Percentiles rank a stretch among this genome's conserved stretches.
These are phyloP conservation scores for Secale cereale DNA, from an alignment of 176 grass and related monocot genomes.

Conservation along the genomic window DNA sequence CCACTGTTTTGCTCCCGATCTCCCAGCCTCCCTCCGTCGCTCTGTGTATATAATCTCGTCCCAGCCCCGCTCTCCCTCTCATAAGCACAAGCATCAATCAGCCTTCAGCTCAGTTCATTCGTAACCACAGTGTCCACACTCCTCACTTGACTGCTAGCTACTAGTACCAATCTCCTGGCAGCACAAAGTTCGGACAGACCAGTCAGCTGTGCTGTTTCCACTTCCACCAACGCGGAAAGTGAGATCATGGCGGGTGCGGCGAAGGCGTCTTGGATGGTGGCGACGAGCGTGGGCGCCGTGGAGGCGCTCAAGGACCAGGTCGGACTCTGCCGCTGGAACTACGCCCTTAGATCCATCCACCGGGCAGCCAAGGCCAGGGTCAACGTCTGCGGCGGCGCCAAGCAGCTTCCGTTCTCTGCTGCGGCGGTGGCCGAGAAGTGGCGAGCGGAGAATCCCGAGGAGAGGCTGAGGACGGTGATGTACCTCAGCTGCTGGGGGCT, in stretches of 20 bases:
- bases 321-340: slow-evolving; percentile 65
- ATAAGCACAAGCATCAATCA: too few species aligned
- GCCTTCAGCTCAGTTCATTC: too few species aligned
- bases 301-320: slow-evolving; percentile 65
- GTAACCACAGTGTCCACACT: too few species aligned
- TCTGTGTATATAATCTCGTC: too few species aligned
- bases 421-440: not conserved
- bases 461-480: not conserved
- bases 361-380: not conserved
- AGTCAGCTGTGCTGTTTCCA: too few species aligned
- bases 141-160: too few species aligned
- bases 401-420: not conserved
- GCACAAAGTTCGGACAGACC: too few species aligned
- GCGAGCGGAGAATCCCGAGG: not conserved
- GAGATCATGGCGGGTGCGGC: not conserved
- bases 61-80: too few species aligned
- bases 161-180: too few species aligned
- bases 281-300: slow-evolving; percentile 55
- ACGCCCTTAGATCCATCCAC: slow-evolving; percentile 17
- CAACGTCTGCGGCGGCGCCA: not conserved
- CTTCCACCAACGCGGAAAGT: too few species aligned
- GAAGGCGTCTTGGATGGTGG: slow-evolving; percentile 49
- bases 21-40: too few species aligned
- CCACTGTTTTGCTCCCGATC: too few species aligned
- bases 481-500: not conserved